Evolutionary conservation across 345 rosid genomes (phyloP).

Genomic region (Arabis alpina): DNA sequence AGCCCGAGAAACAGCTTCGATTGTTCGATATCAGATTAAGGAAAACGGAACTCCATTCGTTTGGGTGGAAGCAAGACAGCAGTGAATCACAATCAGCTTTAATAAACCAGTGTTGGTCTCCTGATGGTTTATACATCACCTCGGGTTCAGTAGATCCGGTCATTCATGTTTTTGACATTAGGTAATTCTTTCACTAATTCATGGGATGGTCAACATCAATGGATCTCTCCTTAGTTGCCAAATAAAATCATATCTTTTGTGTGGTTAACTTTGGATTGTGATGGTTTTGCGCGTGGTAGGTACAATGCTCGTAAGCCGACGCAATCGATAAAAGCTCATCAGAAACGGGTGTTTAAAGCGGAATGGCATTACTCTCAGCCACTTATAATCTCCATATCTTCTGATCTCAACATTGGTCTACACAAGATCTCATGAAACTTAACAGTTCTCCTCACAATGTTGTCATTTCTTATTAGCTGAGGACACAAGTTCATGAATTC

Average conservation of each 20-base stretch:
- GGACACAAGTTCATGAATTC: constrained; percentile 9
- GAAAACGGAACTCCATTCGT: constrained; percentile 78
- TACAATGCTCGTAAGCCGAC: constrained; percentile 74
- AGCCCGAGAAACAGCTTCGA: constrained; percentile 79
- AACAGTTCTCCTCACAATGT: neutral
- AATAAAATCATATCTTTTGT: no score
- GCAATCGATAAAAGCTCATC: constrained; percentile 85
- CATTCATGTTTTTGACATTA: constrained; percentile 86
- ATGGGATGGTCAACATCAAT: no score
- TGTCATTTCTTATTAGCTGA: neutral
- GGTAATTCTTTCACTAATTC: constrained; percentile 41
- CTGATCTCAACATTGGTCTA: constrained; percentile 82
- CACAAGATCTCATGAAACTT: constrained; percentile 58
- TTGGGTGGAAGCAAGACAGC: constrained; percentile 96
- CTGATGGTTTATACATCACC: constrained; percentile 75
- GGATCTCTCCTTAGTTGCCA: no score
- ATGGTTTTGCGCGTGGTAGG: constrained; percentile 39
- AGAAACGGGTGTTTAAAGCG: constrained; percentile 86
- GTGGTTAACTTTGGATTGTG: neutral
- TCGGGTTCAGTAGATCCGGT: constrained; percentile 96
- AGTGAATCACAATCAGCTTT: constrained; percentile 92
- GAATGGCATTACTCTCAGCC: constrained; percentile 78
- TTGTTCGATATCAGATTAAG: constrained; percentile 80
- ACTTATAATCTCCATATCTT: constrained; percentile 83
- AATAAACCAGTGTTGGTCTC: constrained; percentile 94